Evolutionary conservation across 768 basidiomycete species (phyloP).

Genomic region (Suillus variegatus): DNA sequence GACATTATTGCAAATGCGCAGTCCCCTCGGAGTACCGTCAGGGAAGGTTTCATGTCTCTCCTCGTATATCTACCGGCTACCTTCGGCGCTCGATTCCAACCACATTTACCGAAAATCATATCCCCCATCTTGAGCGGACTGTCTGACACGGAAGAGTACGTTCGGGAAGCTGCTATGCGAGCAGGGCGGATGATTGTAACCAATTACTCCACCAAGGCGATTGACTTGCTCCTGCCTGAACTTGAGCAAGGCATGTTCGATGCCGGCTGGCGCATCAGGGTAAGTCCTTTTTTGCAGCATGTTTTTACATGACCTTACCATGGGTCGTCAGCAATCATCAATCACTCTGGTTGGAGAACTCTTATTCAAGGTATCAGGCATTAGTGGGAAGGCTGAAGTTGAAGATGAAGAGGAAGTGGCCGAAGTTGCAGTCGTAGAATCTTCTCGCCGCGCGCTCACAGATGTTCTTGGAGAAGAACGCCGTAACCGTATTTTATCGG

Average conservation of each 20-base stretch:
- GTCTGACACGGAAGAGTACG: conserved; percentile 92
- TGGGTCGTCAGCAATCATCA: conserved; percentile 74
- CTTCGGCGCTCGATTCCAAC: conserved; percentile 95
- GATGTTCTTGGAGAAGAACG: conserved; percentile 89
- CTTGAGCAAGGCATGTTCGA: conserved; percentile 96
- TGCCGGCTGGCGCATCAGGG: conserved; percentile 91
- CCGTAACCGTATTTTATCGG: conserved; percentile 87
- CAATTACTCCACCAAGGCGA: conserved; percentile 89
- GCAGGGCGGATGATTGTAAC: conserved; percentile 98
- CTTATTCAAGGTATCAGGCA: conserved; percentile 95
- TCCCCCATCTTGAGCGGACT: conserved; percentile 89
- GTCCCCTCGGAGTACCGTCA: conserved; percentile 85
- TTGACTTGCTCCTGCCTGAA: conserved; percentile 92
- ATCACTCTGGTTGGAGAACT: conserved; percentile 95
- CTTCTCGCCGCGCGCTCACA: conserved; percentile 80
- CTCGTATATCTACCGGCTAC: conserved; percentile 95
- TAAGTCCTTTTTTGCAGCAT: conserved; percentile 37
- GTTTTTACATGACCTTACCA: conserved; percentile 12
- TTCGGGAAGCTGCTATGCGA: conserved; percentile 96
- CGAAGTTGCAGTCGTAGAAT: conserved; percentile 69
- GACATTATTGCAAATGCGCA: conserved; percentile 92
- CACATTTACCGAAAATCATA: conserved; percentile 93
- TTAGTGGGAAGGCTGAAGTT: conserved; percentile 79
- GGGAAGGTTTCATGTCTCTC: conserved; percentile 98
- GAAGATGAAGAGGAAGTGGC: conserved; percentile 73